These are phyloP conservation scores for Xylariaceae sp. DNA, from an alignment of 2,329 filamentous ascomycete species.

Conservation along the genomic window DNA sequence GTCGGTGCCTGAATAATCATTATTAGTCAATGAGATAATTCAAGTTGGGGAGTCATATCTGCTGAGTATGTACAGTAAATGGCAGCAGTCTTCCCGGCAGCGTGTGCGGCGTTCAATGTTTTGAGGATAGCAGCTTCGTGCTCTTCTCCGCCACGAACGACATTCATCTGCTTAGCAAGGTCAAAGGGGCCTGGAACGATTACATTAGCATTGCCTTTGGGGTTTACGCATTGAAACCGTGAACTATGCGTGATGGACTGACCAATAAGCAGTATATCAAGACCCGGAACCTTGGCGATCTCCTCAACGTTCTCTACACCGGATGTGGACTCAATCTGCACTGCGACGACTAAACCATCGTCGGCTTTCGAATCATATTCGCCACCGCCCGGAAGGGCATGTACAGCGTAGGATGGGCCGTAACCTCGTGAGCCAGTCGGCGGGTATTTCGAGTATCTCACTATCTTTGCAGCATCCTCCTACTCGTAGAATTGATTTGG, in stretches of 20 bases:
- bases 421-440: neutral
- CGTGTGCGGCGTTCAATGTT: neutral
- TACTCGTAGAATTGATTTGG: neutral
- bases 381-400: neutral
- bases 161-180: neutral
- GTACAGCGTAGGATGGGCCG: neutral
- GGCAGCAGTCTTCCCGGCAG: neutral
- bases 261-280: neutral
- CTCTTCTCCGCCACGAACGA: neutral
- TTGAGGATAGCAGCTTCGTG: neutral
- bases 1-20: neutral
- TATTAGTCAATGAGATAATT: too few species aligned
- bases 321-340: neutral
- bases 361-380: neutral
- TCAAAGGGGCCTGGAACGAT: neutral
- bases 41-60: neutral
- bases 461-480: neutral
- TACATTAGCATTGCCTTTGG: neutral
- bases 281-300: neutral
- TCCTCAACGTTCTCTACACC: neutral
- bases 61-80: neutral
- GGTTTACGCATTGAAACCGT: neutral
- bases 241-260: neutral
- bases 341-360: neutral
- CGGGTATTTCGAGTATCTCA: neutral